Conservation (phyloP, 371 early-diverging fungal species). For the Apophysomyces sp. region DNA sequence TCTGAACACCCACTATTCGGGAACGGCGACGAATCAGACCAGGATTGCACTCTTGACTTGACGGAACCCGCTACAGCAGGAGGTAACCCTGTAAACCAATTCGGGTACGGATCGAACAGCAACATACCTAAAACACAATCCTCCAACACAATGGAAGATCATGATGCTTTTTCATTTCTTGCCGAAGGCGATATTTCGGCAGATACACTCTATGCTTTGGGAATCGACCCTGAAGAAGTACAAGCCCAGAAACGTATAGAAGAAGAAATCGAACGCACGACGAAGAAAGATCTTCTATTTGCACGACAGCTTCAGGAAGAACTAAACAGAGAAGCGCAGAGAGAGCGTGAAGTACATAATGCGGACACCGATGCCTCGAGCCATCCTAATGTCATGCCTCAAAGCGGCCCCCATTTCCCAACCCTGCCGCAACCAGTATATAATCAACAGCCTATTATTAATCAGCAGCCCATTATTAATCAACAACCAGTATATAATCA, state of each 20-base stretch:
- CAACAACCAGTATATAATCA: not conserved
- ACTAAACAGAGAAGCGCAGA: constrained; percentile 6
- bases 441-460: not conserved
- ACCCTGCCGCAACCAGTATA: not conserved
- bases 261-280: constrained; percentile 5
- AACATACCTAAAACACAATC: not conserved
- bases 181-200: constrained; percentile 12
- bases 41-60: not conserved
- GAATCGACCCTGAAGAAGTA: constrained; percentile 20
- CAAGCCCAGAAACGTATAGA: constrained; percentile 17
- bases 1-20: not conserved
- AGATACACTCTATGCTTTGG: constrained; percentile 13
- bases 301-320: constrained; percentile 16
- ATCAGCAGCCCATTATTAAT: not conserved
- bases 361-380: not conserved
- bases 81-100: not conserved
- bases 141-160: not conserved
- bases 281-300: constrained; percentile 9
- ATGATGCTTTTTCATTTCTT: constrained; percentile 6
- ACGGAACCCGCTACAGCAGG: not conserved
- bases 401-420: too few relatives aligned
- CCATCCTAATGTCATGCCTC: not conserved
- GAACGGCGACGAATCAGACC: not conserved
- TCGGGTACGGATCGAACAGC: not conserved
- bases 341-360: not conserved